A percentile compares a stretch with the other conserved stretches of the same genome.
Conservation (phyloP, 2,329 filamentous ascomycete species). For the Colletotrichum sp. region DNA sequence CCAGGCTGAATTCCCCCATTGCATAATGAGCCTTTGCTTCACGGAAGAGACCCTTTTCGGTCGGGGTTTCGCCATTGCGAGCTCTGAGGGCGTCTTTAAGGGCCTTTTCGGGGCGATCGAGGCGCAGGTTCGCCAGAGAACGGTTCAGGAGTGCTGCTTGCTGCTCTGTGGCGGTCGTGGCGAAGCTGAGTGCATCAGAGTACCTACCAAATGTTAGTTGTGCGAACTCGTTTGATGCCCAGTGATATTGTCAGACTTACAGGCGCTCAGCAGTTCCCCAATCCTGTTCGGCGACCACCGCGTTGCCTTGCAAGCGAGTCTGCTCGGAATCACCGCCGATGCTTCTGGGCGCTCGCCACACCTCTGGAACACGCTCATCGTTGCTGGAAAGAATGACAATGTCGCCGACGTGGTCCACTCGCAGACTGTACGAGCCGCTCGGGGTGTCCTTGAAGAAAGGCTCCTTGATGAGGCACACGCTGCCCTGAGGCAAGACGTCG, state of each 20-base stretch:
- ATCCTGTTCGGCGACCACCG: slow-evolving; percentile 24
- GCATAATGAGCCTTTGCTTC: slow-evolving; percentile 49
- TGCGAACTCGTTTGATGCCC: not conserved
- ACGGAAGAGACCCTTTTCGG: slow-evolving; percentile 50
- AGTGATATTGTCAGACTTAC: slow-evolving; percentile 27
- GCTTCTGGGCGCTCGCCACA: slow-evolving; percentile 33
- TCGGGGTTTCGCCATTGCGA: not conserved
- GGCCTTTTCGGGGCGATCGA: slow-evolving; percentile 31
- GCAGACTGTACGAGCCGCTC: slow-evolving; percentile 45
- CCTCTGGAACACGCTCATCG: slow-evolving; percentile 42
- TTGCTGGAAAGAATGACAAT: slow-evolving; percentile 39
- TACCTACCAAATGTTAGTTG: slow-evolving; percentile 35
- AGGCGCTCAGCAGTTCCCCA: slow-evolving; percentile 34
- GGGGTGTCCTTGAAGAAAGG: slow-evolving; percentile 51
- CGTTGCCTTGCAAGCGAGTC: slow-evolving; percentile 37
- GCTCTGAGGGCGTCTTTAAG: slow-evolving; percentile 31
- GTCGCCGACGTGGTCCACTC: slow-evolving; percentile 59
- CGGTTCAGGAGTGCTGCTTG: slow-evolving; percentile 39
- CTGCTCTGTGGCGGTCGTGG: slow-evolving; percentile 37
- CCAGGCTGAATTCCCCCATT: slow-evolving; percentile 40
- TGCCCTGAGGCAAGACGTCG: slow-evolving; percentile 36
- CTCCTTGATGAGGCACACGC: slow-evolving; percentile 54
- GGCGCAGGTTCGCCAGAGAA: slow-evolving; percentile 35
- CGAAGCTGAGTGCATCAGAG: slow-evolving; percentile 34
- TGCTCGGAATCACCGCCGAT: slow-evolving; percentile 18